Evolutionary conservation across 129 eudicot species (phyloP).

Genomic region (Heracleum sosnowskyi): DNA sequence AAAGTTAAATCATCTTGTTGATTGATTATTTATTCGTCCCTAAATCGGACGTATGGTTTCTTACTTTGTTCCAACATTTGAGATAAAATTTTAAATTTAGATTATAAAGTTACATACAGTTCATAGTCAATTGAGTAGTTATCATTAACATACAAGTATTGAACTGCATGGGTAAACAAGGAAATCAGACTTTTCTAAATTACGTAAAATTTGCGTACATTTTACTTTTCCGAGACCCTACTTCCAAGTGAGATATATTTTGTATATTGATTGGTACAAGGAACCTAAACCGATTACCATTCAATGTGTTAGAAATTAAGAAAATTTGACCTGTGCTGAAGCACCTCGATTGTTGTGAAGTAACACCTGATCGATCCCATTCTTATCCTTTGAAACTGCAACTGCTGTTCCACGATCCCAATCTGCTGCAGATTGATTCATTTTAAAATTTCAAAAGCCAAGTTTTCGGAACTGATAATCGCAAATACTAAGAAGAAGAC

Average conservation of each 20-base stretch:
- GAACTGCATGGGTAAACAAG: neutral
- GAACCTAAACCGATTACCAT: neutral
- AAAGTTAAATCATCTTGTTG: neutral
- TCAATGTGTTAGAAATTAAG: neutral
- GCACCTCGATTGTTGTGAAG: conserved; percentile 68
- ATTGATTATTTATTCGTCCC: neutral
- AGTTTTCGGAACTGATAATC: neutral
- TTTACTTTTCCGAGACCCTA: neutral
- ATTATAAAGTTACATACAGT: neutral
- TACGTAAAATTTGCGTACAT: neutral
- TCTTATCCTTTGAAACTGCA: conserved; percentile 48
- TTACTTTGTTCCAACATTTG: neutral
- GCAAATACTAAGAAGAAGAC: conserved; percentile 4
- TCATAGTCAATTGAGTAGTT: neutral
- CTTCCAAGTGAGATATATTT: too few species aligned
- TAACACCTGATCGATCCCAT: conserved; percentile 55
- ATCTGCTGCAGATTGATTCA: conserved; percentile 40
- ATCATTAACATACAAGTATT: neutral
- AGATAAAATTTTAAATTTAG: neutral
- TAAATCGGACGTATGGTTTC: neutral
- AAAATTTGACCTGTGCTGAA: conserved; percentile 43
- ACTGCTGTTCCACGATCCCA: conserved; percentile 30
- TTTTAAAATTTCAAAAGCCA: conserved; percentile 16
- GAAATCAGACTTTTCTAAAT: neutral
- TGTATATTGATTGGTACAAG: neutral